These are phyloP conservation scores for Reutealis trisperma DNA, from an alignment of 345 rosid species.

Conservation along the genomic window DNA sequence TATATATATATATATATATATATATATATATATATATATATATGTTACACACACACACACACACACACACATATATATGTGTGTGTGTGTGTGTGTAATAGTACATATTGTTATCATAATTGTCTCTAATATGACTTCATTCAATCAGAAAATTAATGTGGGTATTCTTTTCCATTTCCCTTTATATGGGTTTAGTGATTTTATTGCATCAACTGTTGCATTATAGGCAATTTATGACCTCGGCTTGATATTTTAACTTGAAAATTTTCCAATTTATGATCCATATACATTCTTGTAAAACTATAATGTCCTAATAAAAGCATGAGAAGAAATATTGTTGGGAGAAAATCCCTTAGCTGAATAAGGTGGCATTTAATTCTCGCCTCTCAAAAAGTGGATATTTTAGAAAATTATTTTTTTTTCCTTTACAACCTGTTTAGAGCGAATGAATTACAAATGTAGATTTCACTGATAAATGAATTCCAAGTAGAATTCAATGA, in stretches of 20 bases:
- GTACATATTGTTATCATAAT: background rate
- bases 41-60: no score
- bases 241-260: background rate
- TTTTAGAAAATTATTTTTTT: background rate
- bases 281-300: background rate
- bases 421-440: no score
- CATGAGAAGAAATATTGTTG: background rate
- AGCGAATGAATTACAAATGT: no score
- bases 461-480: no score
- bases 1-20: no score
- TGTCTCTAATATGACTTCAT: background rate
- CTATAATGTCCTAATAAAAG: background rate
- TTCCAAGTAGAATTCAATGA: no score
- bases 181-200: background rate
- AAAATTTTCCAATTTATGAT: background rate
- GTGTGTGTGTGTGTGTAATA: no score
- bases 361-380: background rate
- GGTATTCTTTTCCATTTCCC: background rate
- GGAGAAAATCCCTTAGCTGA: background rate
- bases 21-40: no score
- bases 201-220: background rate
- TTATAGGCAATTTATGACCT: background rate
- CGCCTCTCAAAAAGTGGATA: background rate
- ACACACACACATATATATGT: no score
- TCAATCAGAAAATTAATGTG: background rate